A percentile compares a stretch with the other conserved stretches of the same genome.
Conservation (phyloP, 768 basidiomycete genomes). For the Mycena vulgaris region DNA sequence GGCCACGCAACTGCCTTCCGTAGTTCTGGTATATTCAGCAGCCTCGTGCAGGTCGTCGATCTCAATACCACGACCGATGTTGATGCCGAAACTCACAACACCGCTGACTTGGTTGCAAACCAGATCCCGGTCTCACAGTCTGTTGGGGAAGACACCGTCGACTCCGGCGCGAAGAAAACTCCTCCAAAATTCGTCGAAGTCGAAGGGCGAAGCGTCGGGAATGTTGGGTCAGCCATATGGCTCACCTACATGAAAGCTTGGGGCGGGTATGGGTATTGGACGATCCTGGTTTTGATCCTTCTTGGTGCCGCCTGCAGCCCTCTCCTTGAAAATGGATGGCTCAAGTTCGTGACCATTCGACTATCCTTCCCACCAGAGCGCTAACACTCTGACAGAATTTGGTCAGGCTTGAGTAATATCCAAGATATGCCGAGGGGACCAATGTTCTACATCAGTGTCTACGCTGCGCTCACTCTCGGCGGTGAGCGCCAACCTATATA, state of each 20-base stretch:
- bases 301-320: not conserved
- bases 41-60: slow-evolving; percentile 67
- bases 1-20: slow-evolving; percentile 77
- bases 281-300: not conserved
- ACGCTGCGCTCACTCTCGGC: too few relatives aligned
- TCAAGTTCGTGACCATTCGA: not conserved
- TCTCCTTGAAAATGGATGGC: not conserved
- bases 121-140: too few relatives aligned
- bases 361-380: too few relatives aligned
- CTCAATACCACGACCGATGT: slow-evolving; percentile 52
- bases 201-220: not conserved
- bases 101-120: too few relatives aligned
- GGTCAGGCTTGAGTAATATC: too few relatives aligned
- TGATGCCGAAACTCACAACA: not conserved
- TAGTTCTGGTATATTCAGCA: slow-evolving; percentile 73
- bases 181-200: not conserved
- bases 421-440: too few relatives aligned
- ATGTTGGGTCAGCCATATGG: not conserved
- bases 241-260: not conserved
- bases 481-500: too few relatives aligned
- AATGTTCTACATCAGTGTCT: too few relatives aligned
- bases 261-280: not conserved
- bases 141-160: not conserved
- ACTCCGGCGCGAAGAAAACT: not conserved
- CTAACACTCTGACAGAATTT: too few relatives aligned